phyloP scores from a whole-genome alignment of 1,139 yeast genomes.

The Kurtzmaniella natalensis region DNA sequence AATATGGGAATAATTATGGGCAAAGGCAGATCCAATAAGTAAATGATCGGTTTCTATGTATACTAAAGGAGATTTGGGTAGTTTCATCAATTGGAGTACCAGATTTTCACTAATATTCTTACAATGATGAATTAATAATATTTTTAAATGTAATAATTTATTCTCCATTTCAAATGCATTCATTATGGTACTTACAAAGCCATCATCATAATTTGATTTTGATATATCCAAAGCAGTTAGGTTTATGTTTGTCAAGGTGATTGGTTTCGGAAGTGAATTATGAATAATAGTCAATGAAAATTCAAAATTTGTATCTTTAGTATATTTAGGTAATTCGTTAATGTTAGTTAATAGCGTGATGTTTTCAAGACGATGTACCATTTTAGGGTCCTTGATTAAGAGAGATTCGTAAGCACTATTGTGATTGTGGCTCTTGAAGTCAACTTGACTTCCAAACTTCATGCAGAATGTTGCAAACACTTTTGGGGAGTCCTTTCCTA shows the following conservation, averaged over 20 bases:
- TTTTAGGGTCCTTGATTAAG: slow-evolving; percentile 1
- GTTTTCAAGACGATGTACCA: slow-evolving; percentile 30
- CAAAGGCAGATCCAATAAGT: slow-evolving; percentile 9
- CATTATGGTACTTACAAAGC: slow-evolving; percentile 22
- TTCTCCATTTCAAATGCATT: slow-evolving; percentile 17
- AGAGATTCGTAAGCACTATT: neutral
- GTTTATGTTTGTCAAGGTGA: slow-evolving; percentile 10
- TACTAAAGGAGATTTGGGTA: slow-evolving; percentile 12
- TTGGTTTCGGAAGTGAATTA: neutral
- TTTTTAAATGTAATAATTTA: slow-evolving; percentile 19
- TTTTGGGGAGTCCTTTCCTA: slow-evolving; percentile 27
- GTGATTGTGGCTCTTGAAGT: slow-evolving; percentile 24
- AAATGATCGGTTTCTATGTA: slow-evolving; percentile 23
- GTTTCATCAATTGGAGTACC: slow-evolving; percentile 12
- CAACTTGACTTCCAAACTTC: slow-evolving; percentile 13
- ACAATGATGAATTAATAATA: slow-evolving; percentile 24
- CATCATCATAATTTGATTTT: slow-evolving; percentile 25
- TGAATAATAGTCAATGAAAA: slow-evolving; percentile 3
- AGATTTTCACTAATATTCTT: slow-evolving; percentile 19
- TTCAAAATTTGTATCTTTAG: slow-evolving; percentile 1
- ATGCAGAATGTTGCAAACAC: slow-evolving; percentile 27
- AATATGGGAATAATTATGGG: slow-evolving; percentile 3
- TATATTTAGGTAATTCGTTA: slow-evolving; percentile 2
- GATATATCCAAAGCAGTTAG: slow-evolving; percentile 34
- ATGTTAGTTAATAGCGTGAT: slow-evolving; percentile 24